phyloP scores from a whole-genome alignment of 208 protist genomes.

The Acanthamoeba polyphaga region DNA sequence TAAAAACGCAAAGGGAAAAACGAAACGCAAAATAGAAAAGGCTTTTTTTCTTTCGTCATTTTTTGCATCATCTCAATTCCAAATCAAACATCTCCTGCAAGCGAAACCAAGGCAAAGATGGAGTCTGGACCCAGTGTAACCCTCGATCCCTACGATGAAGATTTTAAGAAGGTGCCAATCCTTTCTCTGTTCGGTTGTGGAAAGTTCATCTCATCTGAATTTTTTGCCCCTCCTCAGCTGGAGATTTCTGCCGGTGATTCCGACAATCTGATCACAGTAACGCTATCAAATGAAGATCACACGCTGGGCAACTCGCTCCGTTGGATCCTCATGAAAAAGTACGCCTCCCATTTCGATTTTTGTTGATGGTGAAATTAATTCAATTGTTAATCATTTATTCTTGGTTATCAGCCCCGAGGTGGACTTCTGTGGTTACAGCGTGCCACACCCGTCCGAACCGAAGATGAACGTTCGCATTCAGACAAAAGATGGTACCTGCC shows the following conservation, averaged over 20 bases:
- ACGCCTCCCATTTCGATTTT: neutral
- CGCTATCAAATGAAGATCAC: constrained; percentile 56
- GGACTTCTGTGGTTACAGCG: constrained; percentile 74
- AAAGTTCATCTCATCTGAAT: neutral
- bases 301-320: constrained; percentile 69
- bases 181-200: neutral
- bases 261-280: constrained; percentile 46
- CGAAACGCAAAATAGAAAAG: no score
- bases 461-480: constrained; percentile 71
- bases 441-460: constrained; percentile 63
- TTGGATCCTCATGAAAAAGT: constrained; percentile 71
- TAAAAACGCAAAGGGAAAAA: neutral
- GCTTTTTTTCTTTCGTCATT: no score
- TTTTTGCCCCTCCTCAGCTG: neutral
- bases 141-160: constrained; percentile 3
- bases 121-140: constrained; percentile 16
- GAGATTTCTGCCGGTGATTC: constrained; percentile 22
- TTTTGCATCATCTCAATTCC: neutral
- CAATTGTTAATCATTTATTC: neutral
- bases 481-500: constrained; percentile 26
- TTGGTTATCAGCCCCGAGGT: constrained; percentile 4
- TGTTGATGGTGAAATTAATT: neutral
- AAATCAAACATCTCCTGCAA: neutral
- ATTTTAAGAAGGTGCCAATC: constrained; percentile 2
- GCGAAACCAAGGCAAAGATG: neutral